Percentiles rank a stretch among this genome's conserved stretches.
These are phyloP conservation scores for Rhodotorula taiwanensis DNA, from an alignment of 768 basidiomycete species.

Conservation along the genomic window DNA sequence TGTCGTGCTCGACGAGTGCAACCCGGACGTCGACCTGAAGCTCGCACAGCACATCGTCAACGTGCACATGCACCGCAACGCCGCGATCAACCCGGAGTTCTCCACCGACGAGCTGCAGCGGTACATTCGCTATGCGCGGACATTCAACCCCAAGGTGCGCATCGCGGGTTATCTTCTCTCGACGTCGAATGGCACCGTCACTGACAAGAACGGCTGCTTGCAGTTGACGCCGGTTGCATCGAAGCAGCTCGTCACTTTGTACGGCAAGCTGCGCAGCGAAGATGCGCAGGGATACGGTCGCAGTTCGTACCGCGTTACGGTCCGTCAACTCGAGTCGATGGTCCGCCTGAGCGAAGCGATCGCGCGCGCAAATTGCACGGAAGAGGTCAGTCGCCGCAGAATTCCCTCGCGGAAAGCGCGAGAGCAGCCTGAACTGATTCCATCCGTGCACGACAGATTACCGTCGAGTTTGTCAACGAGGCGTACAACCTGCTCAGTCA, in stretches of 20 bases:
- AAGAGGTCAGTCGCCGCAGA: conserved; percentile 64
- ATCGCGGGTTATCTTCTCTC: conserved; percentile 1
- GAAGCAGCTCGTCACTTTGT: conserved; percentile 89
- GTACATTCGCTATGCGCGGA: conserved; percentile 93
- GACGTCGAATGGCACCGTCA: too few species aligned
- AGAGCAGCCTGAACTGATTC: background rate
- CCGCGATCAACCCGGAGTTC: conserved; percentile 92
- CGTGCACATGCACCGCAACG: conserved; percentile 89
- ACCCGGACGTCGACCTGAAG: conserved; percentile 82
- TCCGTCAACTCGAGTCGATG: conserved; percentile 97
- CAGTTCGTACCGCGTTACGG: conserved; percentile 95
- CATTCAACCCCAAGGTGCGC: conserved; percentile 89
- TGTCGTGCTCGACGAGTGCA: conserved; percentile 93
- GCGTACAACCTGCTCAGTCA: conserved; percentile 83
- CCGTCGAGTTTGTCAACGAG: conserved; percentile 87
- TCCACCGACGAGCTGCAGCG: conserved; percentile 92
- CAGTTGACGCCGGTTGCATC: conserved; percentile 90
- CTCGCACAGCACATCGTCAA: conserved; percentile 96
- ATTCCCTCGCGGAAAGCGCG: too few species aligned
- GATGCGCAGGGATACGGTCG: conserved; percentile 78
- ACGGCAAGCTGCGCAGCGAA: conserved; percentile 82
- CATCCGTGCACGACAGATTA: conserved; percentile 56
- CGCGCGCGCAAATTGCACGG: conserved; percentile 89
- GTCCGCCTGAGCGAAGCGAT: conserved; percentile 96
- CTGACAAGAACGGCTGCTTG: too few species aligned